These are phyloP conservation scores for Ceratocystis papillata DNA, from an alignment of 2,329 filamentous ascomycete species.

Conservation along the genomic window DNA sequence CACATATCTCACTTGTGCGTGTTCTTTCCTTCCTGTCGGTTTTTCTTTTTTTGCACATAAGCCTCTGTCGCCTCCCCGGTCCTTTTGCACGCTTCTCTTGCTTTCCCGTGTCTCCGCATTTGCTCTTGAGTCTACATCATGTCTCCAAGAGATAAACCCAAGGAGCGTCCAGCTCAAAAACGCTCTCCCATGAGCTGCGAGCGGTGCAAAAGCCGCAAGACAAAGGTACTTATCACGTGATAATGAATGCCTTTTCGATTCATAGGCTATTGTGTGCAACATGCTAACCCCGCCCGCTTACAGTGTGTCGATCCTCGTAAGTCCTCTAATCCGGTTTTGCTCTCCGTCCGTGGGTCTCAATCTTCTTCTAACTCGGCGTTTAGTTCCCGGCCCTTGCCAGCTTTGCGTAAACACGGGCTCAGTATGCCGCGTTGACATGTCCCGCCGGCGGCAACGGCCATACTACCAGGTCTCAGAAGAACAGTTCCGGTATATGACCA, in stretches of 20 bases:
- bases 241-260: constrained; percentile 17
- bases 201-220: constrained; percentile 29
- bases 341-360: background rate
- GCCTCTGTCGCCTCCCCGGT: background rate
- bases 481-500: constrained; percentile 29
- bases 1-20: background rate
- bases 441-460: constrained; percentile 29
- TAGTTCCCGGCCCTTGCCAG: constrained; percentile 29
- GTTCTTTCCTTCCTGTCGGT: background rate
- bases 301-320: constrained; percentile 24
- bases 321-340: background rate
- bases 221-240: constrained; percentile 27
- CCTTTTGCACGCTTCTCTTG: background rate
- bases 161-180: constrained; percentile 25
- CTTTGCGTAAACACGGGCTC: constrained; percentile 29
- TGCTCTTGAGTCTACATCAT: constrained; percentile 3
- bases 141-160: constrained; percentile 2
- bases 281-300: constrained; percentile 12
- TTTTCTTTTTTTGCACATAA: background rate
- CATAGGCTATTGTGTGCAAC: background rate
- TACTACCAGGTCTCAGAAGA: constrained; percentile 30
- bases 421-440: constrained; percentile 28
- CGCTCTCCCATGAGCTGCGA: constrained; percentile 30
- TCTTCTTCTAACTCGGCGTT: background rate
- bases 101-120: background rate